Evolutionary conservation across 192 early-diverging fungal genomes (phyloP).

Genomic region (Paraglomus brasilianum): DNA sequence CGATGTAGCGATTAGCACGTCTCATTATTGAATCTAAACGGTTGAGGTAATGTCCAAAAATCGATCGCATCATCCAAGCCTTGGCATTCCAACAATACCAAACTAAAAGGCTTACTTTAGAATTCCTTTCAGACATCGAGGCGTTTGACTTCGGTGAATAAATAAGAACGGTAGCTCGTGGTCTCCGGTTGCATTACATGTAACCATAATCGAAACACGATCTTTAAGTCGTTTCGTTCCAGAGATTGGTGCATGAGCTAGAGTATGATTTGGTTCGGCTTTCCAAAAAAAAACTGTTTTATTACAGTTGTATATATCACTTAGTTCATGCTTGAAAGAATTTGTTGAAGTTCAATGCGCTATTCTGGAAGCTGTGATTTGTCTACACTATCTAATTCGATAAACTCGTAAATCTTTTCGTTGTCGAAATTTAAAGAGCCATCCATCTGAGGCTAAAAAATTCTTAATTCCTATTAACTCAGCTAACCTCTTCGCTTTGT

Average conservation of each 20-base stretch:
- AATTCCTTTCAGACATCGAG: background rate
- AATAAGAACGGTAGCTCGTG: background rate
- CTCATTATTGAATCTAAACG: background rate
- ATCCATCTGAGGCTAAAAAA: background rate
- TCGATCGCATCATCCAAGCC: background rate
- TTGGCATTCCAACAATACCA: slow-evolving; percentile 11
- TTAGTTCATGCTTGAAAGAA: background rate
- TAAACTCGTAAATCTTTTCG: background rate
- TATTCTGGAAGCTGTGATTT: background rate
- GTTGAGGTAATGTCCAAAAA: background rate
- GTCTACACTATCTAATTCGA: background rate
- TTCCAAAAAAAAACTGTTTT: background rate
- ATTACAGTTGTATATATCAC: background rate
- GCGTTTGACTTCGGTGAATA: background rate
- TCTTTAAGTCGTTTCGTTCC: slow-evolving; percentile 7
- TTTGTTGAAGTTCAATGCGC: background rate
- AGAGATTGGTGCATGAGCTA: background rate
- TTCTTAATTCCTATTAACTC: background rate
- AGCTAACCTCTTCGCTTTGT: background rate
- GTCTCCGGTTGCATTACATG: slow-evolving; percentile 3
- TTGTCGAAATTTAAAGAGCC: slow-evolving; percentile 2
- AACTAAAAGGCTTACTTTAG: background rate
- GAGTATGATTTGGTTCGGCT: background rate
- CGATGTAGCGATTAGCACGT: background rate
- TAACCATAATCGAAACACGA: background rate